Conservation (phyloP, 805 yeast genomes). For the Crinitomyces ghanaensis region DNA sequence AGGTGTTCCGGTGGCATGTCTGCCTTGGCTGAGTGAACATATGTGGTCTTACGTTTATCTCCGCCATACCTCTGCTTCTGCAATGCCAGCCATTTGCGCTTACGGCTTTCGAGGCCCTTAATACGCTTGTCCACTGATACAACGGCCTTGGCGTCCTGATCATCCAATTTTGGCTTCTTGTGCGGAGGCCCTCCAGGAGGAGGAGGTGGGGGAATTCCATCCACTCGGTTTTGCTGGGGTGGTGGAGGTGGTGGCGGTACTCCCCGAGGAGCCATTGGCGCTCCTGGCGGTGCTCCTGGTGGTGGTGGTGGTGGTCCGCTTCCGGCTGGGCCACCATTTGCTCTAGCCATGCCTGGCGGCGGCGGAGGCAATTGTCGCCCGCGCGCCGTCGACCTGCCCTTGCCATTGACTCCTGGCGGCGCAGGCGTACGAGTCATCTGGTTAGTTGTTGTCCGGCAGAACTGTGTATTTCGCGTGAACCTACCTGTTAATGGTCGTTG, state of each 20-base stretch:
- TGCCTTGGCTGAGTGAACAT: conserved; percentile 49
- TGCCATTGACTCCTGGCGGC: not conserved
- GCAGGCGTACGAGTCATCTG: not conserved
- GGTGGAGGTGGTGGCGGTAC: conserved; percentile 24
- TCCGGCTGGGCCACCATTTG: not conserved
- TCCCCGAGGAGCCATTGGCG: conserved; percentile 19
- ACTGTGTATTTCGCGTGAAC: no score
- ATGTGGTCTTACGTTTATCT: conserved; percentile 27
- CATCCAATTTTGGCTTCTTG: no score
- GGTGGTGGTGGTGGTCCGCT: conserved; percentile 9
- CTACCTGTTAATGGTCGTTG: no score
- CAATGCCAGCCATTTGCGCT: conserved; percentile 47
- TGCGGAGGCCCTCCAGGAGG: conserved; percentile 8
- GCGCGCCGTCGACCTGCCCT: not conserved
- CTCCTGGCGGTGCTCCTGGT: conserved; percentile 5
- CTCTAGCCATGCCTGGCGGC: conserved; percentile 5
- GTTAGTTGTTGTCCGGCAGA: not conserved
- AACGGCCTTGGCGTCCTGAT: no score
- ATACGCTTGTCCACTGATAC: no score
- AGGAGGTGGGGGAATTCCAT: conserved; percentile 12
- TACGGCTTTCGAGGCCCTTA: no score
- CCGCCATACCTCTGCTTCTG: conserved; percentile 49
- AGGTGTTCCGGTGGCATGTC: conserved; percentile 93
- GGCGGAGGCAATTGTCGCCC: conserved; percentile 7
- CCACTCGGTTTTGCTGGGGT: conserved; percentile 12